Base-by-base conservation (phyloP, 805 yeast genomes). In the Barnettozyma californica region DNA sequence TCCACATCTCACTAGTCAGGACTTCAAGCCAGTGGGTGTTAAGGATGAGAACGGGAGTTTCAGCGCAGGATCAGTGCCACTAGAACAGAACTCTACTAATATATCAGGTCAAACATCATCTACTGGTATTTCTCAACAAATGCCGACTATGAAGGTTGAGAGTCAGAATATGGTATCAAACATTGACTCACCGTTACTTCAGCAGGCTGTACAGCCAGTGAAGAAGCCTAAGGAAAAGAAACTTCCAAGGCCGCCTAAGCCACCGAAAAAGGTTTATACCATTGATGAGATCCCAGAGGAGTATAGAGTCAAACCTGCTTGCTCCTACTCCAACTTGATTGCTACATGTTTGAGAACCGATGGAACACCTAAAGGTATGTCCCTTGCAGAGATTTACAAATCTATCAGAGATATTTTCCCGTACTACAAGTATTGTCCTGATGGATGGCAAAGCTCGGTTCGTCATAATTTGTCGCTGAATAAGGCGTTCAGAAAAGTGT, bases 361-460 rank as follows among this genome's bases (percentile, higher is more conserved):
- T 53, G 78, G 85, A 0, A 77, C 83, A 0, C 80, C 77, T 27
- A 74, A 80, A 43, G 96, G 96, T 23, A 79, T 89, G 80, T 81
- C 91, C 1, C 68, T 86, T 38, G 81, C 90, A 0, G 97, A 91
- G 53, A 88, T 94, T 41, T 85, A 89, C 66, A 85, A 84, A 46
- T 87, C 89, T 1, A 90, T 94, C 43, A 86, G 87, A 65, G 95
- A 87, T 40, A 66, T 87, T 11, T 92, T 85, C 66, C 98, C 98
- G 2, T 94, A 87, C 69, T 94, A 88, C 68, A 78, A 83, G 58
- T 92, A 88, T 67, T 91, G 97, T 59, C 92, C 95, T 0, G 96
- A 90, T 65, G 98, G 98, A 3, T 94, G 99, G 99, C 99, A 94
- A 68, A 84, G 87, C 61, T 81, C 95, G 0, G 95, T 94, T 18